Percentiles rank a stretch among this genome's conserved stretches.
These are phyloP conservation scores for Penicillium chermesinum DNA, from an alignment of 495 filamentous ascomycete genomes.

Conservation along the genomic window DNA sequence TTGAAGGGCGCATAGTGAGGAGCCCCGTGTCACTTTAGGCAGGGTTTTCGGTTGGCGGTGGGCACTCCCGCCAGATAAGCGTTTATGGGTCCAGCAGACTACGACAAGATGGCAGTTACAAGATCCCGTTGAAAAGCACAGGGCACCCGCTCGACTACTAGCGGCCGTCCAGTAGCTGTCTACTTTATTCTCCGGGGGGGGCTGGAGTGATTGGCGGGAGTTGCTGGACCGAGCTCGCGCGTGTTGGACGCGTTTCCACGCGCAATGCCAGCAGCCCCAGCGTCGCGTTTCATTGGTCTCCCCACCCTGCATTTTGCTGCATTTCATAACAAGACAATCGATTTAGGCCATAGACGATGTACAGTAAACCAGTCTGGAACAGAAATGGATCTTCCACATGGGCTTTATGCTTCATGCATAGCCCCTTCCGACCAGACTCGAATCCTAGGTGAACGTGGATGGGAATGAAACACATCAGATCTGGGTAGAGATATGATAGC, in stretches of 20 bases:
- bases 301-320: not conserved
- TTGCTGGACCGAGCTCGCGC: not conserved
- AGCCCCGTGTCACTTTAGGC: not conserved
- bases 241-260: not conserved
- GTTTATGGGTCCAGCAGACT: not conserved
- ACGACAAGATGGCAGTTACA: too few species aligned
- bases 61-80: constrained; percentile 1
- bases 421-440: constrained; percentile 4
- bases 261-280: not conserved
- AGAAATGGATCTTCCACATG: too few species aligned
- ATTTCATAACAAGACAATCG: not conserved
- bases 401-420: too few species aligned
- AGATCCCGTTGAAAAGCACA: not conserved
- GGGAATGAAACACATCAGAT: not conserved
- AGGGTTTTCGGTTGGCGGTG: constrained; percentile 18
- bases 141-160: not conserved
- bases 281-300: not conserved
- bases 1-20: constrained; percentile 11
- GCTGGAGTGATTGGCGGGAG: not conserved
- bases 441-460: not conserved
- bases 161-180: not conserved
- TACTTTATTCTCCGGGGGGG: not conserved
- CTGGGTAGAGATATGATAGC: too few species aligned
- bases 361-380: too few species aligned
- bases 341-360: too few species aligned